Conservation (phyloP, 495 filamentous ascomycete genomes). For the Penicillium herquei region DNA sequence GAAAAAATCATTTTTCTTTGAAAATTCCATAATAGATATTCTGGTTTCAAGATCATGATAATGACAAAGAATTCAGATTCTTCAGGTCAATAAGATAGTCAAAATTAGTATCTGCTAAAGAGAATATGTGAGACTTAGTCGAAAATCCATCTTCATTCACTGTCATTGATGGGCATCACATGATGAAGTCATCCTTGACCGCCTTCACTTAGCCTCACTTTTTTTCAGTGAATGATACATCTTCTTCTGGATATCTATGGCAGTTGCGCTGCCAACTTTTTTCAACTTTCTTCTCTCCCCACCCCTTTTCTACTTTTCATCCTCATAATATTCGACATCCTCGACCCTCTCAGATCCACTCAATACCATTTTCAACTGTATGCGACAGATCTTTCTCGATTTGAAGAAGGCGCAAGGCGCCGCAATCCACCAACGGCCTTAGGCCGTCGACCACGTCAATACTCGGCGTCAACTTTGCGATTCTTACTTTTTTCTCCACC, state of each 20-base stretch:
- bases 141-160: no score
- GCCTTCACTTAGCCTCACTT: no score
- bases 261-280: constrained; percentile 3
- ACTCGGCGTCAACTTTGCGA: not conserved
- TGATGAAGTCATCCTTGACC: no score
- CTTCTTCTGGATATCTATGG: not conserved
- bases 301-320: not conserved
- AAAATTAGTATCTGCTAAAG: no score
- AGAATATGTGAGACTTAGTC: no score
- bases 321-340: not conserved
- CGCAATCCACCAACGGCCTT: not conserved
- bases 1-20: no score
- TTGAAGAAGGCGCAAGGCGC: constrained; percentile 5
- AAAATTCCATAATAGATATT: no score
- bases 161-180: no score
- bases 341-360: not conserved
- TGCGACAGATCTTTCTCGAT: not conserved
- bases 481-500: not conserved
- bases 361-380: not conserved
- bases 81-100: no score
- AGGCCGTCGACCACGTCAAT: not conserved
- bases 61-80: no score
- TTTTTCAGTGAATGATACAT: not conserved
- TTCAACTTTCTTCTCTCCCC: not conserved
- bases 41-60: no score